Base-by-base conservation (phyloP, 2,329 filamentous ascomycete genomes). In the Monosporascus sp. region DNA sequence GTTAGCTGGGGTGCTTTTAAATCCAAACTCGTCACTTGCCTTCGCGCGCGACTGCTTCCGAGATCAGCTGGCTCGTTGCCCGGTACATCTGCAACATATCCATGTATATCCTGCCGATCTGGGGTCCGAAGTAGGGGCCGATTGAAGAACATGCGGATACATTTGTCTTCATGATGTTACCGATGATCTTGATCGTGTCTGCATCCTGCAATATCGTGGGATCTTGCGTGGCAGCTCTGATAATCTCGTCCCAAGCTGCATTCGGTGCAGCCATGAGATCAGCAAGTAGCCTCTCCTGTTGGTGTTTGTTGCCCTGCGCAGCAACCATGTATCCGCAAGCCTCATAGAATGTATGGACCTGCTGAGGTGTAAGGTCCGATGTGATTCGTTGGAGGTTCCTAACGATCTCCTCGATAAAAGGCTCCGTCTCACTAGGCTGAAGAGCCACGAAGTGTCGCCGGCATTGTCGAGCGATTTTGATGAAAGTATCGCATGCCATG, bases 101-200 rank as follows among this genome's bases (percentile, higher is more conserved):
- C 61, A 95, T 85, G 71, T 97, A 99, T 62, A 99, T 97, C 53
- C 91, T 88, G 41, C 93, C 94, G 62, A 99, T 96, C 69, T 99
- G 94, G 14, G 94, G 93, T 67, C 96, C 97, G 72, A 99, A 99
- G 74, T 97, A 99, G 50, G 90, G 85, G 36, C 95, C 94, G 54
- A 99, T 94, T 1, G 94, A 97, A 37, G 89, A 90, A 71, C 94
- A 99, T 37, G 94, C 94, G n/a, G 95, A 93, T 5, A 99, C 94
- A 64, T 99, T 99, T 1, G 94, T 99, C 82, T 99, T 99, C 94
- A 99, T 99, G 68, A 99, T 97, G 73, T 99, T 99, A 60, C 94
- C 94, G 57, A 99, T 92, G 61, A 99, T 86, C 77, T 99, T 99
- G 76, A 99, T 97, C 1, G 92, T 96, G 62, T 99, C 92, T 11